Conservation (phyloP, 2,329 filamentous ascomycete species). For the Elsinoe australis region DNA sequence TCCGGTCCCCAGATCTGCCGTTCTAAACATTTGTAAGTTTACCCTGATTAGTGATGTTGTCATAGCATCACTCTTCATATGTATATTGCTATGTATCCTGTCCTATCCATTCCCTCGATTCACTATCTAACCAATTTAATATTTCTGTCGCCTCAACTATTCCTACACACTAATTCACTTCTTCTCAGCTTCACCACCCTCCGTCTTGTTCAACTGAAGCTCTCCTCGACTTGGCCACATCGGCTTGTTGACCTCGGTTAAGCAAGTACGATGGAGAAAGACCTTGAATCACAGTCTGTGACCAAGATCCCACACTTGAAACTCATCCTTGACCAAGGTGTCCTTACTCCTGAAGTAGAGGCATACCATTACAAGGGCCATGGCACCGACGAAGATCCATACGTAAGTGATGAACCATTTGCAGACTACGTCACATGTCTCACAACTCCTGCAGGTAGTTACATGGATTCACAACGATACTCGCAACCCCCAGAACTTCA, state of each 20-base stretch:
- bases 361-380: slow-evolving; percentile 30
- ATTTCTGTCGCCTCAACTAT: not conserved
- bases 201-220: no score
- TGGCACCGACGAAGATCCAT: slow-evolving; percentile 61
- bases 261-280: slow-evolving; percentile 24
- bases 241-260: slow-evolving; percentile 7
- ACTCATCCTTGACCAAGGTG: slow-evolving; percentile 29
- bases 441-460: slow-evolving; percentile 38
- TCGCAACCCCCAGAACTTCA: slow-evolving; percentile 58
- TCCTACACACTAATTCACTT: not conserved
- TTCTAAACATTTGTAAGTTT: no score
- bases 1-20: not conserved
- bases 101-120: no score
- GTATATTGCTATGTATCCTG: not conserved
- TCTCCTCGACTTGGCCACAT: not conserved
- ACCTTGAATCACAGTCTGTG: slow-evolving; percentile 27
- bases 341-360: slow-evolving; percentile 30
- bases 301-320: slow-evolving; percentile 26
- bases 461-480: slow-evolving; percentile 60
- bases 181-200: not conserved
- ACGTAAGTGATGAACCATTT: slow-evolving; percentile 26
- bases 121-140: not conserved
- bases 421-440: not conserved
- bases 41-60: slow-evolving; percentile 7
- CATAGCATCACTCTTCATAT: slow-evolving; percentile 6